phyloP scores from a whole-genome alignment of 371 early-diverging fungal genomes.

The Actinomucor elegans region DNA sequence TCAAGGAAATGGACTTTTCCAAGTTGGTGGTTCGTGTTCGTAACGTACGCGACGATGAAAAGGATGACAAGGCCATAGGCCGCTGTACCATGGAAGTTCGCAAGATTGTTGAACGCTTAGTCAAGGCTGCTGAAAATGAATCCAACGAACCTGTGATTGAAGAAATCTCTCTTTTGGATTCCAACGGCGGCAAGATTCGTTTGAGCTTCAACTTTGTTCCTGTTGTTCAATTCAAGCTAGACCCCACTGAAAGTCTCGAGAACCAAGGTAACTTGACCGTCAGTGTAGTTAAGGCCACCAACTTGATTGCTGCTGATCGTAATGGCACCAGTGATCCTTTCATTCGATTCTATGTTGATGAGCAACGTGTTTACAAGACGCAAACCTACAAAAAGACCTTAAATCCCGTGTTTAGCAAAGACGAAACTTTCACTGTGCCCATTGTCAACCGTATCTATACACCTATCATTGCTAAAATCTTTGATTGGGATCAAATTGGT shows the following conservation, averaged over 20 bases:
- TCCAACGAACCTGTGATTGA: slow-evolving; percentile 13
- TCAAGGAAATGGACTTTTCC: slow-evolving; percentile 54
- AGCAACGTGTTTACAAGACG: slow-evolving; percentile 78
- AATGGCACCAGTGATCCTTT: slow-evolving; percentile 83
- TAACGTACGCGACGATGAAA: slow-evolving; percentile 34
- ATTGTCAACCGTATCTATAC: slow-evolving; percentile 56
- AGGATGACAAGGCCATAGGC: slow-evolving; percentile 31
- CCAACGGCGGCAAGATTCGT: slow-evolving; percentile 29
- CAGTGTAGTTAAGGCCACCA: slow-evolving; percentile 40
- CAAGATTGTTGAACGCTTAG: slow-evolving; percentile 24
- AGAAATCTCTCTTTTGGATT: slow-evolving; percentile 30
- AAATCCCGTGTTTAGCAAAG: slow-evolving; percentile 74
- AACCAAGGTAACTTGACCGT: slow-evolving; percentile 53
- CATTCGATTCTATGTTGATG: slow-evolving; percentile 70
- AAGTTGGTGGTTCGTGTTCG: slow-evolving; percentile 33
- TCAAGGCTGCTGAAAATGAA: slow-evolving; percentile 17
- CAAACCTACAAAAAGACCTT: slow-evolving; percentile 77
- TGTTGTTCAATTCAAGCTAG: slow-evolving; percentile 44
- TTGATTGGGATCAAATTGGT: slow-evolving; percentile 83
- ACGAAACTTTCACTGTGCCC: slow-evolving; percentile 72
- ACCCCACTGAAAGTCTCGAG: slow-evolving; percentile 48
- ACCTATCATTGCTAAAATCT: slow-evolving; percentile 62
- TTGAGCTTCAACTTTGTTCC: slow-evolving; percentile 43
- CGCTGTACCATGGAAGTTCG: slow-evolving; percentile 26
- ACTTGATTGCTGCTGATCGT: slow-evolving; percentile 52